Percentiles rank a stretch among this genome's conserved stretches.
These are phyloP conservation scores for Gryganskiella cystojenkinii DNA, from an alignment of 192 early-diverging fungal species.

Conservation along the genomic window DNA sequence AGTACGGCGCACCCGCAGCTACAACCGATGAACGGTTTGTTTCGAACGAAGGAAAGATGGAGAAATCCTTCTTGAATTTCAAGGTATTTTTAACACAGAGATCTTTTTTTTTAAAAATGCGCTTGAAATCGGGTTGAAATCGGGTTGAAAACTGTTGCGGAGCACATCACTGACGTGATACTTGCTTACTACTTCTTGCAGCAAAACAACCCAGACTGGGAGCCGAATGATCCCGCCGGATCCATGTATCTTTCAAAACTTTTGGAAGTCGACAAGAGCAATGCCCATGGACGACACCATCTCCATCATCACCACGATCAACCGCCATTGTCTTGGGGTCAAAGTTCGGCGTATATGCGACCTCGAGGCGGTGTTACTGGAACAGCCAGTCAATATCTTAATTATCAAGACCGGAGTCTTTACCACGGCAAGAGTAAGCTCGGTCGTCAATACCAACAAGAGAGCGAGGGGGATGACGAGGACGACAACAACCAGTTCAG, in stretches of 20 bases:
- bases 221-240: constrained; percentile 81
- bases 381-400: constrained; percentile 18
- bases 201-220: constrained; percentile 94
- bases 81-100: constrained; percentile 78
- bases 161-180: too few relatives aligned
- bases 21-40: constrained; percentile 68
- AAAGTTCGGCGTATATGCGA: constrained; percentile 20
- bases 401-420: constrained; percentile 15
- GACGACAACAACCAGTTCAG: constrained; percentile 10
- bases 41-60: constrained; percentile 97
- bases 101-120: too few relatives aligned
- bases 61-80: constrained; percentile 96
- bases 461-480: constrained; percentile 34
- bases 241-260: constrained; percentile 83
- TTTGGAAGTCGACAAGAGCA: constrained; percentile 52
- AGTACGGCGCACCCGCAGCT: constrained; percentile 81
- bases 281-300: constrained; percentile 3
- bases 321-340: constrained; percentile 7
- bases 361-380: constrained; percentile 13
- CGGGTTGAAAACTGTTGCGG: too few relatives aligned
- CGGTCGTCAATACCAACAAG: constrained; percentile 8
- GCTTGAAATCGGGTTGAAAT: too few relatives aligned
- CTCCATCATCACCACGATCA: constrained; percentile 9
- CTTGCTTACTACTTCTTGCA: constrained; percentile 22
- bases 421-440: constrained; percentile 27